Conservation (phyloP, 306 rosid species). For the Quercus cerris region DNA sequence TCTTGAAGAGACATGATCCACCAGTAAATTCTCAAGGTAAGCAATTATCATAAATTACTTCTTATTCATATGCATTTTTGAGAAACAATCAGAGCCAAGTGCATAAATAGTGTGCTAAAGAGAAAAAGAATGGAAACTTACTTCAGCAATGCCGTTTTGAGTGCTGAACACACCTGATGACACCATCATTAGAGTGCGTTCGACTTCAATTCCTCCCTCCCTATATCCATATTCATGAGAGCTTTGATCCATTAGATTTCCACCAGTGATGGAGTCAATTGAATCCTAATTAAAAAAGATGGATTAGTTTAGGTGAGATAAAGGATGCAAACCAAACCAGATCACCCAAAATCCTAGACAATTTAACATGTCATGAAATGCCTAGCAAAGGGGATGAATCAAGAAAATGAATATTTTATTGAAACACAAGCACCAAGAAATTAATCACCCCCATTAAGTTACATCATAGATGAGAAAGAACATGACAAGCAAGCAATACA, state of each 20-base stretch:
- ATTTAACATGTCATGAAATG: neutral
- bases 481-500: neutral
- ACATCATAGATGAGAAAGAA: neutral
- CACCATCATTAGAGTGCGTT: conserved; percentile 64
- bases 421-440: neutral
- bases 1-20: neutral
- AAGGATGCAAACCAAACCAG: neutral
- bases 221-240: conserved; percentile 43
- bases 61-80: neutral
- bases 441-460: neutral
- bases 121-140: conserved; percentile 37
- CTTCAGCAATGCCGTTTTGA: conserved; percentile 45
- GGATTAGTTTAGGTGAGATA: conserved; percentile 17
- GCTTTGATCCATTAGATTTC: conserved; percentile 39
- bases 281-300: conserved; percentile 47
- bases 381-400: neutral
- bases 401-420: neutral
- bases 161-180: conserved; percentile 37
- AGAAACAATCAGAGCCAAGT: conserved; percentile 16
- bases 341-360: neutral
- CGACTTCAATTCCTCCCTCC: conserved; percentile 55
- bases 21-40: neutral
- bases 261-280: conserved; percentile 36
- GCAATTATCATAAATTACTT: neutral
- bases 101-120: neutral